These are phyloP conservation scores for Hippophae gyantsensis DNA, from an alignment of 306 rosid species.

Conservation along the genomic window DNA sequence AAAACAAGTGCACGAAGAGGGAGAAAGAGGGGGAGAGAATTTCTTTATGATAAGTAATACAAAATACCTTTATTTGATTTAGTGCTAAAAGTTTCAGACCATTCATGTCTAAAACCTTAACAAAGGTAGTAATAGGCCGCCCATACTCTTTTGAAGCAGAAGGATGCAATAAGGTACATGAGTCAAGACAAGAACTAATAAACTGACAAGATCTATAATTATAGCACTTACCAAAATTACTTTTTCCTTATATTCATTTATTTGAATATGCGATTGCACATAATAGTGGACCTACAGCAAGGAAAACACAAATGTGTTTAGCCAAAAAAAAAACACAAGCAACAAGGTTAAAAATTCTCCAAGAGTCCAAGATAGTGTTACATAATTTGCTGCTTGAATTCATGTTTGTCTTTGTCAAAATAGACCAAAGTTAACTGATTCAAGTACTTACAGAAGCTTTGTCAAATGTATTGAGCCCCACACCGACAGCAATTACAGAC, in stretches of 20 bases:
- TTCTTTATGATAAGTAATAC: background rate
- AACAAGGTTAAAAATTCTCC: background rate
- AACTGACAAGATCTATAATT: no score
- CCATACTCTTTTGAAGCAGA: slow-evolving; percentile 75
- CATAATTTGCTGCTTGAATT: background rate
- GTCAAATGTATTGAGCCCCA: no score
- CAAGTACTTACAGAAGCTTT: no score
- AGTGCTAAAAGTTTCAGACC: slow-evolving; percentile 87
- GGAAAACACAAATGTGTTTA: no score
- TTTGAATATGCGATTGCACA: no score
- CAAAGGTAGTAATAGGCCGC: slow-evolving; percentile 58
- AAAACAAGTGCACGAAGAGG: no score
- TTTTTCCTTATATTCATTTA: no score
- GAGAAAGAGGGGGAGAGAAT: no score
- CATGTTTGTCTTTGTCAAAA: background rate
- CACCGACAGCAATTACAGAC: no score
- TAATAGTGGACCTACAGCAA: no score
- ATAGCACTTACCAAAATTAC: no score
- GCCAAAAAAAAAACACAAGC: slow-evolving; percentile 8
- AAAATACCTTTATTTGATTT: slow-evolving; percentile 72
- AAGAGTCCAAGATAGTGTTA: no score
- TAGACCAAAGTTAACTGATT: background rate
- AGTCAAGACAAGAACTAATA: slow-evolving; percentile 19
- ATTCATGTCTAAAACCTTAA: slow-evolving; percentile 94
- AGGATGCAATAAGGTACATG: slow-evolving; percentile 43